These are phyloP conservation scores for Wickerhamiella spandovensis DNA, from an alignment of 805 yeast genomes.

Conservation along the genomic window DNA sequence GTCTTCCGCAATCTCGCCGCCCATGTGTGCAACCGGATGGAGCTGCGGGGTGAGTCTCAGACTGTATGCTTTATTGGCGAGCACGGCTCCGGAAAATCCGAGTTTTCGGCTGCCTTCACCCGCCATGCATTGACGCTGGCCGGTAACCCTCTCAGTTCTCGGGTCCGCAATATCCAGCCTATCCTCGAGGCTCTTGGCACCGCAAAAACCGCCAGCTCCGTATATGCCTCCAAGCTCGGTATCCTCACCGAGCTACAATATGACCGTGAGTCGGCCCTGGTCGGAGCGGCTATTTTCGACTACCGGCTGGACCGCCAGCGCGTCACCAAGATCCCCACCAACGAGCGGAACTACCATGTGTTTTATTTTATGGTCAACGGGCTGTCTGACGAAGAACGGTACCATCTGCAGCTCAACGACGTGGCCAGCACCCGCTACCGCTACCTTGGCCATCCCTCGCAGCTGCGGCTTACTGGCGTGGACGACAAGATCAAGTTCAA, in stretches of 20 bases:
- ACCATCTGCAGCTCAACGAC: conserved; percentile 29
- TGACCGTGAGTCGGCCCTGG: conserved; percentile 30
- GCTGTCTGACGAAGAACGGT: conserved; percentile 28
- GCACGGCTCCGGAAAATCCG: conserved; percentile 29
- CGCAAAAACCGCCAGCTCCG: conserved; percentile 25
- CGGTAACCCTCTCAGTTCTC: conserved; percentile 25
- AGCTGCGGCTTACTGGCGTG: conserved; percentile 28
- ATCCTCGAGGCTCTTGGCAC: conserved; percentile 28
- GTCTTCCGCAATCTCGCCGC: conserved; percentile 27
- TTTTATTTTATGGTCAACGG: conserved; percentile 46
- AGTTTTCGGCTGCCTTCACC: conserved; percentile 23
- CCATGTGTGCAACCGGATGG: conserved; percentile 26
- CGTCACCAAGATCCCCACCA: conserved; percentile 35
- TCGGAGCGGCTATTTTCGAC: conserved; percentile 42
- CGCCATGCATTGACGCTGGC: conserved; percentile 24
- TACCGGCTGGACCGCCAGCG: conserved; percentile 44
- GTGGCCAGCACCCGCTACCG: conserved; percentile 26
- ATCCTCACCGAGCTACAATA: conserved; percentile 42
- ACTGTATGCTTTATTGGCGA: conserved; percentile 29
- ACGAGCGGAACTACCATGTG: conserved; percentile 47
- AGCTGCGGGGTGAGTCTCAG: conserved; percentile 27
- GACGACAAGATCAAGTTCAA: conserved; percentile 38
- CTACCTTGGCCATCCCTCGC: conserved; percentile 33
- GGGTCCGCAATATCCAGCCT: conserved; percentile 24
- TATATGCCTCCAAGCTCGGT: conserved; percentile 39